A percentile compares a stretch with the other conserved stretches of the same genome.
Conservation (phyloP, 805 yeast genomes). For the Pichia gijzeniarum region DNA sequence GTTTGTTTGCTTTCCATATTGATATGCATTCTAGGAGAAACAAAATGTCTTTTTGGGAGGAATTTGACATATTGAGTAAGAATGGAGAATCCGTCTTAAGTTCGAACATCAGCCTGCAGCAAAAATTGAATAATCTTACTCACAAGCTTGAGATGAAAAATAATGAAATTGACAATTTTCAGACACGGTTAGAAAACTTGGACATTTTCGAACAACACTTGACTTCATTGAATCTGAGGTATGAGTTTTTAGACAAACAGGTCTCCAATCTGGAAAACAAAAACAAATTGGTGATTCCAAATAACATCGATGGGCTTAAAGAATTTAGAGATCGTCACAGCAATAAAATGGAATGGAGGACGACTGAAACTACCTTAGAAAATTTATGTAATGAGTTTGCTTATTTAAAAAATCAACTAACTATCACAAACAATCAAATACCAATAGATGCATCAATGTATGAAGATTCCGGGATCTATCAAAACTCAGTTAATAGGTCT, state of each 20-base stretch:
- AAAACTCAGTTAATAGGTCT: neutral
- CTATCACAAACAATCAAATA: conserved; percentile 17
- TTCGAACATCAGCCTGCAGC: conserved; percentile 15
- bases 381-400: conserved; percentile 37
- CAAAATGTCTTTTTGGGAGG: neutral
- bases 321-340: conserved; percentile 1
- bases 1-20: too few relatives aligned
- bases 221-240: conserved; percentile 27
- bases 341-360: conserved; percentile 37
- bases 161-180: conserved; percentile 18
- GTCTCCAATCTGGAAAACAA: conserved; percentile 24
- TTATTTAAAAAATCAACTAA: conserved; percentile 27
- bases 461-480: neutral
- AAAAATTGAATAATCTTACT: conserved; percentile 16
- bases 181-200: conserved; percentile 22
- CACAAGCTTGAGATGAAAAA: conserved; percentile 18
- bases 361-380: conserved; percentile 40
- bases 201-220: conserved; percentile 27
- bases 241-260: conserved; percentile 32
- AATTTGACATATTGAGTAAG: neutral
- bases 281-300: neutral
- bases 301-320: neutral
- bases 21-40: neutral
- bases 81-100: neutral
- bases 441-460: neutral